These are phyloP conservation scores for Gigaspora rosea DNA, from an alignment of 192 early-diverging fungal species.

Conservation along the genomic window DNA sequence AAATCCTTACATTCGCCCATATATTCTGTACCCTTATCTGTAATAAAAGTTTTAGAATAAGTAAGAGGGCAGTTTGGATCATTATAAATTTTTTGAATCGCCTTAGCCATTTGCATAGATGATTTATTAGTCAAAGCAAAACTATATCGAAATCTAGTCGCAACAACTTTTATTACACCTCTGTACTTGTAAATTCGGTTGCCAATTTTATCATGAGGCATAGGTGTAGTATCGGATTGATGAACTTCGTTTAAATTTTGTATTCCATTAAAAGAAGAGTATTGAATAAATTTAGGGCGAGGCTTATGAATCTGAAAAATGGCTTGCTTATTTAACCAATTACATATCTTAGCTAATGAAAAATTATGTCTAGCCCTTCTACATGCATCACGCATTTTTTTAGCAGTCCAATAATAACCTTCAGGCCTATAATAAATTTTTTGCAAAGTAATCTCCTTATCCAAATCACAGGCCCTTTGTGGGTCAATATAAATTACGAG, in stretches of 20 bases:
- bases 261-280: slow-evolving; percentile 2
- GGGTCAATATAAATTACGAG: too few species aligned
- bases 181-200: slow-evolving; percentile 15
- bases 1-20: slow-evolving; percentile 17
- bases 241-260: not conserved
- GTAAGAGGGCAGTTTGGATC: slow-evolving; percentile 10
- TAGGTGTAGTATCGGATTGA: not conserved
- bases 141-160: not conserved
- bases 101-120: not conserved
- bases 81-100: slow-evolving; percentile 11
- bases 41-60: slow-evolving; percentile 4
- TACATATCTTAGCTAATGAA: not conserved
- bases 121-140: slow-evolving; percentile 18
- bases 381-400: not conserved
- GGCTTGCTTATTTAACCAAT: not conserved
- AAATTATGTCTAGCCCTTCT: not conserved
- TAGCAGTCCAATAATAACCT: not conserved
- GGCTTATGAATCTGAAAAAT: not conserved
- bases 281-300: slow-evolving; percentile 7
- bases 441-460: not conserved
- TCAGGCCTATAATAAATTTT: not conserved
- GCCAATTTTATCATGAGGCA: not conserved
- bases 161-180: slow-evolving; percentile 5
- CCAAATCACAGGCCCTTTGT: not conserved
- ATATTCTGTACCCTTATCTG: not conserved